A percentile compares a stretch with the other conserved stretches of the same genome.
Evolutionary conservation across 768 basidiomycete species (phyloP).

Genomic region (Xerocomellus dryophilus): DNA sequence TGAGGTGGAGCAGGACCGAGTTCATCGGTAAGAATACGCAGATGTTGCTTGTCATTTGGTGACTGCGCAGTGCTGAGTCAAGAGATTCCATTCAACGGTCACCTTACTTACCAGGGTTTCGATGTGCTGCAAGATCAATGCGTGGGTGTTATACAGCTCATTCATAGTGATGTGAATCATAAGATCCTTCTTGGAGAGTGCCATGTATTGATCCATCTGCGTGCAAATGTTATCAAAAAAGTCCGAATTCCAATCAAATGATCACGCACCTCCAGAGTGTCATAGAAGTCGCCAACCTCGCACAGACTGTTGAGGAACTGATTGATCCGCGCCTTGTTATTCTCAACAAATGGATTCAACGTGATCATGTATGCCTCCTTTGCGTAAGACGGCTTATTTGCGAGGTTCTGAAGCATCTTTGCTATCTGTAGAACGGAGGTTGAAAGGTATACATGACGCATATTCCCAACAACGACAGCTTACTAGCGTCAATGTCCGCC

Average conservation of each 20-base stretch:
- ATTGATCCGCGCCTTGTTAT: slow-evolving; percentile 97
- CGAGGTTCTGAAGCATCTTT: slow-evolving; percentile 99
- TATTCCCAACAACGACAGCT: slow-evolving; percentile 15
- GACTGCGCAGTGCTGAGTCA: slow-evolving; percentile 50
- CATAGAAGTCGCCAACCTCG: slow-evolving; percentile 99
- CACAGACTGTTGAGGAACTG: slow-evolving; percentile 95
- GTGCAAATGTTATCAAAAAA: not conserved
- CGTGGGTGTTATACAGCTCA: slow-evolving; percentile 98
- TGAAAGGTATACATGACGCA: not conserved
- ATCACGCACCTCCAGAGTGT: slow-evolving; percentile 83
- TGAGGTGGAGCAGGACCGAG: slow-evolving; percentile 90
- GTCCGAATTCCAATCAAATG: not conserved
- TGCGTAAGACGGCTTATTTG: slow-evolving; percentile 96
- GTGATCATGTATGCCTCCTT: slow-evolving; percentile 99
- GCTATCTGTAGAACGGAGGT: slow-evolving; percentile 65
- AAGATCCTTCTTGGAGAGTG: slow-evolving; percentile 96
- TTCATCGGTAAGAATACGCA: slow-evolving; percentile 95
- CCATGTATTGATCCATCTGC: slow-evolving; percentile 99
- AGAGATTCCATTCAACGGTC: not conserved
- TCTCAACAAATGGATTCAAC: slow-evolving; percentile 97
- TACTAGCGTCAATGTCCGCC: slow-evolving; percentile 90
- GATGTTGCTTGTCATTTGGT: slow-evolving; percentile 95
- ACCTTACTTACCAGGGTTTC: slow-evolving; percentile 74
- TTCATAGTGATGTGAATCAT: slow-evolving; percentile 98
- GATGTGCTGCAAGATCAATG: slow-evolving; percentile 90